phyloP scores from a whole-genome alignment of 768 basidiomycete species.

The Gymnopilus junonius region DNA sequence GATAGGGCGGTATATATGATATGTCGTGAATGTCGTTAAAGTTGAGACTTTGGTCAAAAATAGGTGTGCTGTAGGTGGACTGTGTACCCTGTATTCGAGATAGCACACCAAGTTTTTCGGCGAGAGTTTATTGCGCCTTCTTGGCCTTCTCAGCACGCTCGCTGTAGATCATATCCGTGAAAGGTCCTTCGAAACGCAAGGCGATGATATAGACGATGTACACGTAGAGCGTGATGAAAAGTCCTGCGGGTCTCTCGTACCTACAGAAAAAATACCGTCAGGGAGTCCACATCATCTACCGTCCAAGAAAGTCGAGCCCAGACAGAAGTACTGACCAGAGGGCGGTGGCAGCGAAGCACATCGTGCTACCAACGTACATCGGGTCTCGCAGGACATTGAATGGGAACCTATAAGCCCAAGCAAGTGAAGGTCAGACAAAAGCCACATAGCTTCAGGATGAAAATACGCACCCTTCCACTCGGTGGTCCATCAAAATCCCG shows the following conservation, averaged over 20 bases:
- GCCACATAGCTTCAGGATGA: background rate
- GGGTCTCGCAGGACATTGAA: conserved; percentile 93
- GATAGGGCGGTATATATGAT: background rate
- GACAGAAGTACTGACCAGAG: conserved; percentile 65
- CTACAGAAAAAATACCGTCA: conserved; percentile 40
- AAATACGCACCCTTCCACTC: conserved; percentile 74
- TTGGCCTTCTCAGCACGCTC: conserved; percentile 47
- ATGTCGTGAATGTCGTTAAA: conserved; percentile 7
- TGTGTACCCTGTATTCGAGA: background rate
- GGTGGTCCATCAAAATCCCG: conserved; percentile 83
- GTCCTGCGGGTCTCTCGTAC: conserved; percentile 85
- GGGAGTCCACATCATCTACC: background rate
- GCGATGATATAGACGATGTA: conserved; percentile 86
- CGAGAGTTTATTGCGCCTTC: conserved; percentile 25
- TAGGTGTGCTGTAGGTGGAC: no score
- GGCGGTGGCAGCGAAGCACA: conserved; percentile 86
- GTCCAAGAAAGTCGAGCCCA: background rate
- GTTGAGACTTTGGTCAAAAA: no score
- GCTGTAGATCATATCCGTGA: conserved; percentile 83
- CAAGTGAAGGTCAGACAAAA: background rate
- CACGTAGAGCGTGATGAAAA: conserved; percentile 81
- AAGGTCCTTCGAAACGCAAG: conserved; percentile 86
- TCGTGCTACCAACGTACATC: conserved; percentile 96
- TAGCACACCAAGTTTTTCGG: background rate
- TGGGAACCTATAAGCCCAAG: conserved; percentile 63